Percentiles rank a stretch among this genome's conserved stretches.
phyloP scores from a whole-genome alignment of 164 flowering plant genomes.

The Nelumbo lutea region DNA sequence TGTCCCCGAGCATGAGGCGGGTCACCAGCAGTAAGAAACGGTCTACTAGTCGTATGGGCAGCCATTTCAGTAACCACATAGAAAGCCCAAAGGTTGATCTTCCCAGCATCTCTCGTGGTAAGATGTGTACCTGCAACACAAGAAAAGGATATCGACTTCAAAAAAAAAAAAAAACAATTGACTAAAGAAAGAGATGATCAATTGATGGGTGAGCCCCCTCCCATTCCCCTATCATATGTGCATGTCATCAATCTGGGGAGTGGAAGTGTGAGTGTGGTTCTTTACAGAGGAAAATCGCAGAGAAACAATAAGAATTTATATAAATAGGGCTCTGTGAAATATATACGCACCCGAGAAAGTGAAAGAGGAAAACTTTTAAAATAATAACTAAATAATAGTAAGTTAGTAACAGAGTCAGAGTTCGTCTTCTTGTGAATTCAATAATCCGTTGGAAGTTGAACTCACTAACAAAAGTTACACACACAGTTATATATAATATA shows the following conservation, averaged over 20 bases:
- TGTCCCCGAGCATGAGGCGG: conserved; percentile 59
- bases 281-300: too few species aligned
- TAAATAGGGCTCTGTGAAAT: too few species aligned
- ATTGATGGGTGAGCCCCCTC: conserved; percentile 15
- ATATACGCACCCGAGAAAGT: conserved; percentile 31
- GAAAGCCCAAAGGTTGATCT: conserved; percentile 85
- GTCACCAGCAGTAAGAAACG: conserved; percentile 52
- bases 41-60: conserved; percentile 74
- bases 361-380: conserved; percentile 2
- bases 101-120: conserved; percentile 92
- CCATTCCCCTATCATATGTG: too few species aligned
- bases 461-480: conserved; percentile 2
- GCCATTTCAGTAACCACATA: conserved; percentile 89
- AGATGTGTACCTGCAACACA: conserved; percentile 66
- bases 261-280: too few species aligned
- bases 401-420: neutral
- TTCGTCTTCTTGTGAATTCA: neutral
- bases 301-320: too few species aligned
- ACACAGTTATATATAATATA: too few species aligned
- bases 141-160: neutral
- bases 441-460: conserved; percentile 11
- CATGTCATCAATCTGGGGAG: too few species aligned
- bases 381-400: neutral
- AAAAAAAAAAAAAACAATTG: neutral
- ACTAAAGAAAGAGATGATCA: conserved; percentile 10